Conservation (phyloP, 805 yeast species). For the Yamadazyma ubonensis region DNA sequence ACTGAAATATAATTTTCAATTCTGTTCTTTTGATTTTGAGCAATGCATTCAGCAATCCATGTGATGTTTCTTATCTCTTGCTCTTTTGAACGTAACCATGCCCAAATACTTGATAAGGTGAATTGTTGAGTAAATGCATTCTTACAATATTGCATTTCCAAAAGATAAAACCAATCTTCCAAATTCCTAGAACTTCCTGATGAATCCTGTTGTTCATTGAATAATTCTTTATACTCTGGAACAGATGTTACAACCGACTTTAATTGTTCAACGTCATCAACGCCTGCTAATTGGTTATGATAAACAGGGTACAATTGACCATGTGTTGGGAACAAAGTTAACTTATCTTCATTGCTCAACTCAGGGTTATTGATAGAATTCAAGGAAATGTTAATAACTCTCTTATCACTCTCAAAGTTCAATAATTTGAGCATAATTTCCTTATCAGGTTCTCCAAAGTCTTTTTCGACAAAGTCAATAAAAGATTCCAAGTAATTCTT, state of each 20-base stretch:
- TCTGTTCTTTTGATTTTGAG: slow-evolving; percentile 95
- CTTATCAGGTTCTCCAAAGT: slow-evolving; percentile 71
- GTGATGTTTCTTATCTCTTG: slow-evolving; percentile 96
- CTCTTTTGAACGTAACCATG: slow-evolving; percentile 93
- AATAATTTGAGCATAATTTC: slow-evolving; percentile 78
- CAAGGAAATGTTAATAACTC: slow-evolving; percentile 86
- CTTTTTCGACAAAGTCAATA: slow-evolving; percentile 55
- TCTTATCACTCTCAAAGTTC: slow-evolving; percentile 91
- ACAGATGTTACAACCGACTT: slow-evolving; percentile 61
- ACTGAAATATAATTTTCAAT: slow-evolving; percentile 89
- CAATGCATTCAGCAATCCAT: slow-evolving; percentile 99
- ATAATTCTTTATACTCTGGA: slow-evolving; percentile 64
- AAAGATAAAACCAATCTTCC: slow-evolving; percentile 91
- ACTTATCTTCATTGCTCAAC: slow-evolving; percentile 68
- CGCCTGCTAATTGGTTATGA: slow-evolving; percentile 63
- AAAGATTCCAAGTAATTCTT: slow-evolving; percentile 93
- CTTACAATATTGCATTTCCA: slow-evolving; percentile 89
- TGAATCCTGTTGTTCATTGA: slow-evolving; percentile 35
- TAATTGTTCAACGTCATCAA: slow-evolving; percentile 85
- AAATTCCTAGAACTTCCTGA: slow-evolving; percentile 52
- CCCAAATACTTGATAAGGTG: slow-evolving; percentile 87
- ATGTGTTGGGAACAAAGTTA: slow-evolving; percentile 70
- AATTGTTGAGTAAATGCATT: slow-evolving; percentile 97
- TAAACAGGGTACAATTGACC: slow-evolving; percentile 78
- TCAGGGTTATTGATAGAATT: slow-evolving; percentile 83